Evolutionary conservation across 345 rosid species (phyloP), one percentile per base, ranked within the genome.

Genomic region (Pistacia integerrima): DNA sequence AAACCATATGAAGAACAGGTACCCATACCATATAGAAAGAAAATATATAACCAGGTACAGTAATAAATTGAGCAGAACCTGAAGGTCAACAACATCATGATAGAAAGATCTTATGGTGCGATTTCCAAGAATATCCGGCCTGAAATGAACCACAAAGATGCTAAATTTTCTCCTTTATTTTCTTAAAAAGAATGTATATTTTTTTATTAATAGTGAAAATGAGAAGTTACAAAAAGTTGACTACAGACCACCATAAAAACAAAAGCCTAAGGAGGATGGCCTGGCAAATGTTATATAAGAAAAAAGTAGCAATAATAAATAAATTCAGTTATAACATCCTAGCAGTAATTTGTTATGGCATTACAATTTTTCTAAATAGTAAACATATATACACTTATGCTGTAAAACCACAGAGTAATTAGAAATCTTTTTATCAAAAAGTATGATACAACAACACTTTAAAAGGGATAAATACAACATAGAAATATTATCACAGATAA

Each of bases 91-190:
- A 73, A 93, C 93, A 70, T 87, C 88, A 38, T 33, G 78, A 78
- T 91, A 95, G 85, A 91, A 91, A 77, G 96, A 83, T 44, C 83
- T 78, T 88, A 93, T 91, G 38, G 89, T 84, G 78, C 76, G 79
- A 44, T 88, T 83, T 79, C 94, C 90, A 79, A 65, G 85, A 65
- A 91, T 67, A 79, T 95, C 94, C 64, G 78, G 84, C 94, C 99
- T 87, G 93, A 81, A 87, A 83, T 65, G 57, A 82, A 75, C 61
- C 41, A 64, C 8, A 2, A n/a, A 41, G 36, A 8, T 1, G 51
- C 48, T 59, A 11, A 16, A 49, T 17, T 73, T 62, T 54, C 36
- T 18, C 54, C 7, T 41, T 41, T 41, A 41, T 3, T 41, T 41
- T 41, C 6, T 41, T 4, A 36, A 41, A 4, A 41, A 41, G 44